Conservation (phyloP, 2,329 filamentous ascomycete genomes). For the Neopestalotiopsis sp. region DNA sequence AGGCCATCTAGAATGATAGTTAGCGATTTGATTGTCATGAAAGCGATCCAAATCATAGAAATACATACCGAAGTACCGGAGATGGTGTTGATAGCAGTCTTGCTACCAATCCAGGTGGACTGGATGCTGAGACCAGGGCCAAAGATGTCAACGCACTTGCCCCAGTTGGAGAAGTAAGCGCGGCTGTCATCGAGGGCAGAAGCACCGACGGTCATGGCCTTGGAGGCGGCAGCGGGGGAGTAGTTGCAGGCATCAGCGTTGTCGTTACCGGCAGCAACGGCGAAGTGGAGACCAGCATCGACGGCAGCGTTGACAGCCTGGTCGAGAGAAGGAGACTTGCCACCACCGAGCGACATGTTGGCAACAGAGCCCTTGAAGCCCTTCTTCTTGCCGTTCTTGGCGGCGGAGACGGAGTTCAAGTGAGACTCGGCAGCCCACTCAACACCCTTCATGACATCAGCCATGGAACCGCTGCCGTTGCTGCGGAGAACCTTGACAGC, state of each 20-base stretch:
- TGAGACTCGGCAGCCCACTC: constrained; percentile 90
- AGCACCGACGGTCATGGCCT: constrained; percentile 94
- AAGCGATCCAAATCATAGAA: not conserved
- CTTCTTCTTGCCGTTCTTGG: constrained; percentile 90
- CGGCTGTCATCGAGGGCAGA: constrained; percentile 93
- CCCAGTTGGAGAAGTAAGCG: constrained; percentile 99
- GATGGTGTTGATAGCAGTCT: constrained; percentile 97
- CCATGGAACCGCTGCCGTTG: constrained; percentile 98
- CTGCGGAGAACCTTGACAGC: constrained; percentile 98
- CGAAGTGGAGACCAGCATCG: constrained; percentile 91
- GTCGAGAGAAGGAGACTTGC: constrained; percentile 92
- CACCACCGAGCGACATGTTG: constrained; percentile 99
- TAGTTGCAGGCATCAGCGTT: constrained; percentile 99
- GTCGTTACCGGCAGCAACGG: constrained; percentile 97
- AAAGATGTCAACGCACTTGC: constrained; percentile 99
- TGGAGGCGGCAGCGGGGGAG: constrained; percentile 90
- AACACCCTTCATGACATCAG: constrained; percentile 97
- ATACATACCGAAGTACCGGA: constrained; percentile 78
- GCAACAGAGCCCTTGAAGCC: constrained; percentile 98
- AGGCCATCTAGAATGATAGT: constrained; percentile 71
- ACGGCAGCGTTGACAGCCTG: constrained; percentile 94
- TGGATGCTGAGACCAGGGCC: constrained; percentile 95
- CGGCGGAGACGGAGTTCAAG: constrained; percentile 73
- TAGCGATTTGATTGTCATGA: not conserved
- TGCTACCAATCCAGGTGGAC: constrained; percentile 98